Conservation (phyloP, 495 filamentous ascomycete genomes). For the Hypomontagnella submonticulosa region DNA sequence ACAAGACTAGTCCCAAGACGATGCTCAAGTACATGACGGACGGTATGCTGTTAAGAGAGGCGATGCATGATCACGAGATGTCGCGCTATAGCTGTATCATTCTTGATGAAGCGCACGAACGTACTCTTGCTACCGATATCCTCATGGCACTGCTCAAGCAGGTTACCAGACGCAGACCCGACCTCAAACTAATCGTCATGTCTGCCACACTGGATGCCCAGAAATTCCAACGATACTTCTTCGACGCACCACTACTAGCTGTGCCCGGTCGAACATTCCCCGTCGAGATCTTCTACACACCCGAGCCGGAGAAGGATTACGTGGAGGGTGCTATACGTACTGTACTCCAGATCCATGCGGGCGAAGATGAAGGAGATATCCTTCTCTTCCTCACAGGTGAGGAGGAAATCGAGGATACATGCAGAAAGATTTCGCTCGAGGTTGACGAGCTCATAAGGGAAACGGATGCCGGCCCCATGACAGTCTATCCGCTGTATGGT, state of each 20-base stretch:
- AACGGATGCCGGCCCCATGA: slow-evolving; percentile 87
- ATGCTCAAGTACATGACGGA: slow-evolving; percentile 99
- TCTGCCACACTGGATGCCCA: slow-evolving; percentile 96
- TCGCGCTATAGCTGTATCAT: slow-evolving; percentile 97
- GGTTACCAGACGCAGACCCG: slow-evolving; percentile 78
- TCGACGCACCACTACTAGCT: slow-evolving; percentile 88
- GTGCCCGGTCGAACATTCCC: slow-evolving; percentile 96
- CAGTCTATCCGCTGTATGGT: slow-evolving; percentile 93
- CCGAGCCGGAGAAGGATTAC: slow-evolving; percentile 95
- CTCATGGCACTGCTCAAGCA: slow-evolving; percentile 95
- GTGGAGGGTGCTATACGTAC: slow-evolving; percentile 94
- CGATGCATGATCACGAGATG: slow-evolving; percentile 95
- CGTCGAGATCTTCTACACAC: slow-evolving; percentile 98
- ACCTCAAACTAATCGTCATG: slow-evolving; percentile 98
- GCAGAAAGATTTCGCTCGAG: slow-evolving; percentile 88
- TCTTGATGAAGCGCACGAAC: slow-evolving; percentile 96
- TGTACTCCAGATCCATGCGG: slow-evolving; percentile 94
- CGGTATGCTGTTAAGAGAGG: slow-evolving; percentile 97
- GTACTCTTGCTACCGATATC: slow-evolving; percentile 94
- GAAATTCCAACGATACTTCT: slow-evolving; percentile 99
- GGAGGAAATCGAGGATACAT: slow-evolving; percentile 98
- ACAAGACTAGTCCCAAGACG: slow-evolving; percentile 89
- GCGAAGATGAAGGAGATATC: slow-evolving; percentile 93
- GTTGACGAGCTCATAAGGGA: slow-evolving; percentile 91
- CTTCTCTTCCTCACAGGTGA: slow-evolving; percentile 97